Evolutionary conservation across 73 alveolate genomes (phyloP), one percentile per base, ranked within the genome.

Genomic region (Paramecium bursaria): DNA sequence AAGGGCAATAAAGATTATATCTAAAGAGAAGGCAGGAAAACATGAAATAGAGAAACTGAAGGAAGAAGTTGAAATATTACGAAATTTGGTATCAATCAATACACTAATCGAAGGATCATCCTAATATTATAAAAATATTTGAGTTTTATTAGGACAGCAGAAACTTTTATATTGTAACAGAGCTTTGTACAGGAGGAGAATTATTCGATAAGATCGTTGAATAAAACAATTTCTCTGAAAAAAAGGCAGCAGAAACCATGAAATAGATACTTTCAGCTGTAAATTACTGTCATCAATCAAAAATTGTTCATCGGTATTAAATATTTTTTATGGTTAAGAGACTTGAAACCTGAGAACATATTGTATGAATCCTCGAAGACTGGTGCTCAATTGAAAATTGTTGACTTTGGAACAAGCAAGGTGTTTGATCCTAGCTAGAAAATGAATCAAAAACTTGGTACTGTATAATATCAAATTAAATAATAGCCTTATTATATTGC

Each of bases 131-230:
- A 51, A 86, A 87, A 85, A 74, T 91, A 46, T 92, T 53, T 50
- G 97, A 92, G 75, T 87, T 79, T 46, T 87, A 55, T 53, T 74
- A 87, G 49, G 92, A 87, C 50, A 51, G 55, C 44, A 51, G 86
- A 48, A 48, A 89, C 57, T 92, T 90, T 14, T 93, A 90, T 73
- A 52, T 93, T 33, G 95, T 93, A 1, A 86, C 94, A 54, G 98
- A 93, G 87, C 75, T 47, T 50, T 85, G 95, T 47, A 75, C 90
- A 31, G 97, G 97, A 4, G 97, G 97, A 14, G 95, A 92, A 50
- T 75, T 92, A 3, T 82, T 91, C 27, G 93, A 89, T 49, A 85
- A 90, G 39, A 75, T 92, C 39, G 51, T 86, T 23, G 87, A 87
- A 49, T 57, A 49, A 3, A 82, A 61, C 29, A 19, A 57, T 26